Evolutionary conservation across 768 basidiomycete genomes (phyloP), one percentile per base, ranked within the genome.

Genomic region (Rubroboletus pulcherrimus): DNA sequence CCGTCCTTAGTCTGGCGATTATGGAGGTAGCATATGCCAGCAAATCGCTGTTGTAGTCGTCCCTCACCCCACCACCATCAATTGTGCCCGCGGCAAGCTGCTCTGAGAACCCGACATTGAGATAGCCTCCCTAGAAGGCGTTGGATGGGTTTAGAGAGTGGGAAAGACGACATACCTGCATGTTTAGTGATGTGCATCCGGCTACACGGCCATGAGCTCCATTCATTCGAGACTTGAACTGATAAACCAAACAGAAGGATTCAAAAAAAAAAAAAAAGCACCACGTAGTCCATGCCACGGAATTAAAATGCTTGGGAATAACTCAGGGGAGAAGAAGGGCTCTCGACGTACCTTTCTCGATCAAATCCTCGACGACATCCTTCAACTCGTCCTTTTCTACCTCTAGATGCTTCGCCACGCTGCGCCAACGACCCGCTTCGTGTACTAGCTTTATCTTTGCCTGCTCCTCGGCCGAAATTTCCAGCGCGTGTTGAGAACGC

Each of bases 321-420:
- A 44, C 26, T 9, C 8, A 38, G 24, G 15, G 29, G 19, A 46
- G 19, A 35, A 29, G 8, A 17, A 30, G 24, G 10, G 11, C 5
- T 30, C 34, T 17, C 26, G 19, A 71, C 80, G 39, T 60, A 85
- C 85, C 81, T 81, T 82, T 84, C 66, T 83, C 75, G n/a, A 83
- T 75, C 39, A 86, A 64, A 49, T 76, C 66, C 47, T 75, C 60
- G 1, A 86, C 80, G 7, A 77, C 80, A 41, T 82, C 80, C 58
- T 78, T 74, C 63, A 85, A 61, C 52, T 83, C 80, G 62, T 85
- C 80, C 53, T 68, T 71, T 59, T 86, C 82, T 2, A 65, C 61
- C 65, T 84, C 78, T 6, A 73, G 65, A 2, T 57, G 58, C 34
- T 65, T 69, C 4, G 76, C 69, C 7, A 69, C 48, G 4, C 62